Base-by-base conservation (phyloP, 257 asterid genomes). In the Solanum piurae region DNA sequence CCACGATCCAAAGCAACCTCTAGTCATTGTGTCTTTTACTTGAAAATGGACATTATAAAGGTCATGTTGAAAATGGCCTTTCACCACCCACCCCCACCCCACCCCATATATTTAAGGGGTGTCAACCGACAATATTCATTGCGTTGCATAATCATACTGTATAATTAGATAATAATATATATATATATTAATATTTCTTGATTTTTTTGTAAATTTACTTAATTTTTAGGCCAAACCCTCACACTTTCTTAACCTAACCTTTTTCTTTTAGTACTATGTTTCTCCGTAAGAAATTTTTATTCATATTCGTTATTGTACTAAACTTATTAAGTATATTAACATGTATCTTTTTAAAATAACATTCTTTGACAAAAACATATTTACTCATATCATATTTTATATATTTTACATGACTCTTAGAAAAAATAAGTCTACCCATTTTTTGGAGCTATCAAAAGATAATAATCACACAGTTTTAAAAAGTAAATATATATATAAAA, bases 31-130 rank as follows among this genome's bases (percentile, higher is more conserved):
- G 87, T 85, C 44, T 42, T 23, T 55, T 25, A 66, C 87, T 44
- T 14, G 80, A 11, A 85, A 85, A 85, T 55, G 87, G 68, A 42
- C 80, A 71, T 29, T 46, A 80, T 80, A 69, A 85, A 85, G 87
- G 79, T 52, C 44, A 69, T 38, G 46, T 85, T 85, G 87, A 85
- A 85, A 85, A 85, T 71, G 87, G 68, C 87, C 23, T 85, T 69
- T 69, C 83, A 69, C 68, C 46, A 37, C 29, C 29, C 25, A 5
- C 64, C 21, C 14, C 52, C 5, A 44, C 37, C 7, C 37, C 62
- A 16, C 1, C 62, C 9, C 62, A 55, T 55, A 20, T 55, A 20
- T 55, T 55, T 55, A 55, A 18, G 64, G n/a, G 9, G 62, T 55
- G 64, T 55, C 25, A 20, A 55, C 10, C 4, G 25, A 64, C 13